These are phyloP conservation scores for Daldinia grandis DNA, from an alignment of 495 filamentous ascomycete genomes.

Conservation along the genomic window DNA sequence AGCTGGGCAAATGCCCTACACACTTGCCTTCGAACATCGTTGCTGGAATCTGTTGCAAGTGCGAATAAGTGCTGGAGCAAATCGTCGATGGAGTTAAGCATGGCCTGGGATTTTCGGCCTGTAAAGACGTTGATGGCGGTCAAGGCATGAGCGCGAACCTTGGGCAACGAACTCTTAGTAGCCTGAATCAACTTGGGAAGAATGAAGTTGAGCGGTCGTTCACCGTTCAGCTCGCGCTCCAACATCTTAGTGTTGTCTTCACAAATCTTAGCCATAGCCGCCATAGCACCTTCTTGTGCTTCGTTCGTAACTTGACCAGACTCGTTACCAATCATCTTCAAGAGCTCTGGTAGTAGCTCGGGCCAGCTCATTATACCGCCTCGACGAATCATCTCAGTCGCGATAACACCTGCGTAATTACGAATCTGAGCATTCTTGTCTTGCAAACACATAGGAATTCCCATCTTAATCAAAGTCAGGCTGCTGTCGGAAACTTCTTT, in stretches of 20 bases:
- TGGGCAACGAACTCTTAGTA: constrained; percentile 73
- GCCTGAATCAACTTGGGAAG: constrained; percentile 92
- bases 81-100: constrained; percentile 77
- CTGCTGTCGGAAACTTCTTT: constrained; percentile 74
- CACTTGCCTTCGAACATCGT: constrained; percentile 87
- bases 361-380: constrained; percentile 93
- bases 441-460: constrained; percentile 78
- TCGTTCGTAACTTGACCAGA: constrained; percentile 69
- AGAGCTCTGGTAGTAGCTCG: constrained; percentile 81
- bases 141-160: constrained; percentile 80
- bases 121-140: constrained; percentile 91
- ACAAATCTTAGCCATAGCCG: constrained; percentile 91
- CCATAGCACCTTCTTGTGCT: constrained; percentile 92
- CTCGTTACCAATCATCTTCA: constrained; percentile 77
- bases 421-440: constrained; percentile 85
- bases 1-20: constrained; percentile 93
- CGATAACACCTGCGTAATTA: constrained; percentile 88
- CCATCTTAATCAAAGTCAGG: constrained; percentile 77
- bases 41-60: constrained; percentile 74
- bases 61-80: constrained; percentile 84
- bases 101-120: constrained; percentile 76
- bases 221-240: constrained; percentile 84
- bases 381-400: constrained; percentile 88
- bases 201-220: constrained; percentile 85
- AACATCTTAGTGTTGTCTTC: constrained; percentile 91